Evolutionary conservation across 2,329 filamentous ascomycete genomes (phyloP).

Genomic region (Pseudogymnoascus sp.): DNA sequence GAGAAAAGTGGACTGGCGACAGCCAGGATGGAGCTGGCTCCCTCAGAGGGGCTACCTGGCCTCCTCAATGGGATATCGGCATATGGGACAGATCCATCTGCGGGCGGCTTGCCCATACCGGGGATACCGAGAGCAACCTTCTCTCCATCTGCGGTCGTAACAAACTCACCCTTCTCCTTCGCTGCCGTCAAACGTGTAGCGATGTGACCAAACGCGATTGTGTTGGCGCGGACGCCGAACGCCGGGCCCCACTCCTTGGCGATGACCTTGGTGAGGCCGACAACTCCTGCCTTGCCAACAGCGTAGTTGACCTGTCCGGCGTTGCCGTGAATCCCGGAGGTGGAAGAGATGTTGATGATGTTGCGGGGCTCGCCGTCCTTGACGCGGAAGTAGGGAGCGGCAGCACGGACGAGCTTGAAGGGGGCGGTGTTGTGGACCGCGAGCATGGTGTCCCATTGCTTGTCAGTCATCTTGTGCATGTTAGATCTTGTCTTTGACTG

Average conservation of each 20-base stretch:
- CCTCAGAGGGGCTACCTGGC: constrained; percentile 72
- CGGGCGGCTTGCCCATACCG: constrained; percentile 44
- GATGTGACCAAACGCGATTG: constrained; percentile 78
- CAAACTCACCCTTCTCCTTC: constrained; percentile 77
- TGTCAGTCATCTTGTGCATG: constrained; percentile 61
- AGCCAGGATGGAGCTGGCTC: constrained; percentile 68
- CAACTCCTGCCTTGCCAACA: constrained; percentile 75
- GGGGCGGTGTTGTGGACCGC: constrained; percentile 78
- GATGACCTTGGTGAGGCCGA: constrained; percentile 79
- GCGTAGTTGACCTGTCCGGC: constrained; percentile 88
- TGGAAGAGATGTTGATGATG: constrained; percentile 79
- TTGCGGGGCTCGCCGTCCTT: constrained; percentile 71
- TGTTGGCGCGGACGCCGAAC: constrained; percentile 78
- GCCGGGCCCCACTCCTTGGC: constrained; percentile 85
- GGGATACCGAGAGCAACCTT: constrained; percentile 72
- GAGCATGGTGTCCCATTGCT: constrained; percentile 86
- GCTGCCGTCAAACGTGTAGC: constrained; percentile 72
- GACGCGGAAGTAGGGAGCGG: constrained; percentile 81
- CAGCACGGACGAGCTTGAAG: constrained; percentile 73
- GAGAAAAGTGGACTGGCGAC: constrained; percentile 75
- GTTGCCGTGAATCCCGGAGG: constrained; percentile 77
- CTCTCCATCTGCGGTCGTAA: constrained; percentile 67
- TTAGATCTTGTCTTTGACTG: neutral
- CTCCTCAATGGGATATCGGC: constrained; percentile 72
- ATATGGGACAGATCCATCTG: constrained; percentile 38